Evolutionary conservation across 805 yeast genomes (phyloP), one percentile per base, ranked within the genome.

Genomic region (Candida multigemmis): DNA sequence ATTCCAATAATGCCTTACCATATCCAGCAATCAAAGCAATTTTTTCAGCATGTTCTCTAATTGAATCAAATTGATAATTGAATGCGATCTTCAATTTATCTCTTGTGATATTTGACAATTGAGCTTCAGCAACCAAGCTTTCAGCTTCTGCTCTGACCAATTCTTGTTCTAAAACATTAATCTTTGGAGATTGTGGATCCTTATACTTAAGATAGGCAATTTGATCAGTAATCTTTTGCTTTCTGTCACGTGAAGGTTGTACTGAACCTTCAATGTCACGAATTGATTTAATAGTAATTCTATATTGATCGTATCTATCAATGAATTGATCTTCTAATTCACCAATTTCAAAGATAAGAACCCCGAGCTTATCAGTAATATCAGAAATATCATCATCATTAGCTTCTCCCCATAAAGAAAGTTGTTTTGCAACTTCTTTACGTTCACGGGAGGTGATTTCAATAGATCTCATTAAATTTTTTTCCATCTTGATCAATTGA

Each of bases 71-170:
- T 55, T 80, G 87, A 56, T 80, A 79, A 57, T 77, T 71, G 68
- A 72, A 82, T 22, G 93, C 84, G 41, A 83, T 80, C 65, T 82
- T 79, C 51, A 84, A 70, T 59, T 81, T 80, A 51, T 83, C 86
- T 62, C 94, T 71, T 40, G 94, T 82, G 50, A 82, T 82, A 59
- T 83, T 83, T 20, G 89, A 79, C 44, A 84, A 68, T 64, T 84
- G 94, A 16, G 93, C 93, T 62, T 83, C 94, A 26, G 94, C 94
- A 43, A 84, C 94, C 38, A 83, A 66, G 27, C 86, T 77, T 60
- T 84, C 94, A 30, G 94, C 94, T 61, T 84, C 94, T 20, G 91
- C 91, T 60, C 94, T 71, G 33, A 84, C 94, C 50, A 83, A 67
- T 58, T 83, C 93, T 56, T 84, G 93, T 64, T 84, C 93, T 51